These are phyloP conservation scores for Populus nigra DNA, from an alignment of 345 rosid species.

Conservation along the genomic window DNA sequence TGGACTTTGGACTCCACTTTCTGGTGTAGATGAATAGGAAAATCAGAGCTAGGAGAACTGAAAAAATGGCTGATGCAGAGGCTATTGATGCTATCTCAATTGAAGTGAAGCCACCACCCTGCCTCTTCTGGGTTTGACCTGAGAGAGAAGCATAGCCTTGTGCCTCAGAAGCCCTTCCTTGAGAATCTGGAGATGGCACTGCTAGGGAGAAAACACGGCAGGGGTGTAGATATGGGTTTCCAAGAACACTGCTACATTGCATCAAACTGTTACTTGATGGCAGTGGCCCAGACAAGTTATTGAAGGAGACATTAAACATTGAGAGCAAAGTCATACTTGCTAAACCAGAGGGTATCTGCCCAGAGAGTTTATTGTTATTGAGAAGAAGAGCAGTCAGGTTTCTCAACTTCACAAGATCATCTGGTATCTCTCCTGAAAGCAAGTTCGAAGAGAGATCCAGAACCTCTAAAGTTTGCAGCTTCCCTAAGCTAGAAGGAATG, in stretches of 20 bases:
- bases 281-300: slow-evolving; percentile 60
- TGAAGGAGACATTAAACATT: slow-evolving; percentile 56
- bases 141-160: slow-evolving; percentile 25
- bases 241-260: slow-evolving; percentile 49
- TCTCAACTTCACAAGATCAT: slow-evolving; percentile 40
- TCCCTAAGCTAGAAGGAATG: slow-evolving; percentile 49
- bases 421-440: slow-evolving; percentile 56
- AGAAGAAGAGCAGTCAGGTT: slow-evolving; percentile 54
- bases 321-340: slow-evolving; percentile 43
- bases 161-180: slow-evolving; percentile 6
- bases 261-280: slow-evolving; percentile 38
- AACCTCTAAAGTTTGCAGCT: slow-evolving; percentile 38
- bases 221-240: slow-evolving; percentile 52
- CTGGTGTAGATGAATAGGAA: slow-evolving; percentile 44
- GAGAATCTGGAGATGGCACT: slow-evolving; percentile 36
- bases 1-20: slow-evolving; percentile 40
- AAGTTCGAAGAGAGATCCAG: slow-evolving; percentile 60
- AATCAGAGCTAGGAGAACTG: slow-evolving; percentile 48
- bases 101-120: slow-evolving; percentile 34
- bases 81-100: slow-evolving; percentile 62
- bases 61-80: slow-evolving; percentile 57
- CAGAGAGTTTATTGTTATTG: slow-evolving; percentile 54
- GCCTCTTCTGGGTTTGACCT: slow-evolving; percentile 17
- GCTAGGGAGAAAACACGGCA: slow-evolving; percentile 40
- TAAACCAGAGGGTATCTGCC: slow-evolving; percentile 55